Percentiles rank a stretch among this genome's conserved stretches.
Conservation (phyloP, 1,284 basidiomycete genomes). For the Ceratobasidium sp. region DNA sequence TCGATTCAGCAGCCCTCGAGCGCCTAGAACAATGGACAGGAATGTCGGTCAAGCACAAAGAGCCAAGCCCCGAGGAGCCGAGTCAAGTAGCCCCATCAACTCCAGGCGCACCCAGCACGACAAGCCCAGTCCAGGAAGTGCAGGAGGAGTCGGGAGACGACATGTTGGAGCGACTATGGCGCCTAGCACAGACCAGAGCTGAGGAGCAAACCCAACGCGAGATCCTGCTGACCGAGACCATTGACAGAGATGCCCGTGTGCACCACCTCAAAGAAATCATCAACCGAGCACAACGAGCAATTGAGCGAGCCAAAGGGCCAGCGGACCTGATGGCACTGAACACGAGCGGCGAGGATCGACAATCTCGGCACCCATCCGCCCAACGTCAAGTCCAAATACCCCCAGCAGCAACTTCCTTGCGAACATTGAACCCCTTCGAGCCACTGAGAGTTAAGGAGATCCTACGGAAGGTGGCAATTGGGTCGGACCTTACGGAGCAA, state of each 20-base stretch:
- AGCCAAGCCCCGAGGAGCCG: too few species aligned
- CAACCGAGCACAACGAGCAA: neutral
- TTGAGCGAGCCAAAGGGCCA: neutral
- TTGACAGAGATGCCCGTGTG: too few species aligned
- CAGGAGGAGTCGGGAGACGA: too few species aligned
- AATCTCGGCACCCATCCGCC: neutral
- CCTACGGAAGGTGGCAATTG: slow-evolving; percentile 16
- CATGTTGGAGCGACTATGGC: slow-evolving; percentile 6
- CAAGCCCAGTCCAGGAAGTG: too few species aligned
- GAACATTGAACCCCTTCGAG: neutral
- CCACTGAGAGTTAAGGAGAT: neutral
- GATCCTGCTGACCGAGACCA: slow-evolving; percentile 1
- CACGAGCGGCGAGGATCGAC: neutral
- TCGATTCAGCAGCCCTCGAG: too few species aligned
- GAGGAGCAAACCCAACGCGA: slow-evolving; percentile 16
- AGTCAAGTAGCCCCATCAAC: too few species aligned
- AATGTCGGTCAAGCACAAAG: too few species aligned
- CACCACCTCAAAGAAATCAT: neutral
- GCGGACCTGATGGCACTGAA: neutral
- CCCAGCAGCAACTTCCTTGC: neutral
- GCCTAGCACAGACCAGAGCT: neutral
- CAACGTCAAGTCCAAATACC: slow-evolving; percentile 3
- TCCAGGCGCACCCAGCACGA: too few species aligned
- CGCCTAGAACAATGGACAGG: neutral
- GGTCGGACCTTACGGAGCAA: slow-evolving; percentile 19